Base-by-base conservation (phyloP, 495 filamentous ascomycete genomes). In the Xylaria bambusicola region DNA sequence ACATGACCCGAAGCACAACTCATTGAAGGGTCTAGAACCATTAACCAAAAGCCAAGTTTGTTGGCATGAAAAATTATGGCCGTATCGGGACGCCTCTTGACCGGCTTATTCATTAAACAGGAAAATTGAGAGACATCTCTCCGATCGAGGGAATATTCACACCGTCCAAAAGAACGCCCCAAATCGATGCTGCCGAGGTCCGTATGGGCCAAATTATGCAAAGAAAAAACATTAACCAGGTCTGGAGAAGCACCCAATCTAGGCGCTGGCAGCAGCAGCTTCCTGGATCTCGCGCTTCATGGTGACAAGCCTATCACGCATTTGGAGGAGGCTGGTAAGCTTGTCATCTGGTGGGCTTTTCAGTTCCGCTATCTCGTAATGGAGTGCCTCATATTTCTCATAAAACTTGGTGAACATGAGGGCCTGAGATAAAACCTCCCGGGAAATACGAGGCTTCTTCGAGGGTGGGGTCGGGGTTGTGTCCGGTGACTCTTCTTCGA, bases 231-330 rank as follows among this genome's bases (percentile, higher is more conserved):
- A 33, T 33, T 33, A 33, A n/a, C n/a, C 6, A 21, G 15, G 9
- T 33, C 3, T 1, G 27, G n/a, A 13, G 48, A 29, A n/a, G n/a
- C 26, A n/a, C 9, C 18, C 8, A 44, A 24, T 35, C 23, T 58
- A 61, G 17, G 50, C 44, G 15, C 15, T 40, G n/a, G 68, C 15
- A 13, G 81, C 77, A 36, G 70, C 73, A 26, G 72, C 72, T 48
- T 77, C 75, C 70, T 83, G 84, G 45, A 92, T 91, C 45, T 90
- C 82, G 51, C 74, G 73, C 75, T 92, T 92, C 82, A 89, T 84
- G 13, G 58, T 63, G 44, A 79, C 73, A 33, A 92, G 75, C 15
- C 80, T 76, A 12, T 75, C 67, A 63, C 86, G 86, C 84, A 89
- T 86, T 40, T 80, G 79, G 44, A 83, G 70, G 58, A 91, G 62